Conservation (phyloP, 257 asterid genomes). For the Linaria vulgaris region DNA sequence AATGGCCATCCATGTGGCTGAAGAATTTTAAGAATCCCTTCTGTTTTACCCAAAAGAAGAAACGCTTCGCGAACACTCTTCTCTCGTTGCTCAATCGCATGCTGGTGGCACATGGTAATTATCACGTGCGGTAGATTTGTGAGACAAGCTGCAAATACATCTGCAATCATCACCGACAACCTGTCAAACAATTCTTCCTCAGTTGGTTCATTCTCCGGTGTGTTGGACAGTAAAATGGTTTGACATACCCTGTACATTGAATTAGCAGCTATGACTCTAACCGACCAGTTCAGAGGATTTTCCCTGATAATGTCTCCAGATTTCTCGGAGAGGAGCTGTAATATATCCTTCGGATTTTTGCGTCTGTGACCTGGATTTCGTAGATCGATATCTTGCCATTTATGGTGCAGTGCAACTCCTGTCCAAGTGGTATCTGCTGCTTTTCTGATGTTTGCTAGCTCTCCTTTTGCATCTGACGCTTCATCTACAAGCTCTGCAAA, state of each 20-base stretch:
- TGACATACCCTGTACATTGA: constrained; percentile 38
- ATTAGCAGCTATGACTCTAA: constrained; percentile 26
- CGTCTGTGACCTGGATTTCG: constrained; percentile 26
- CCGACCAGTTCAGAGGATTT: constrained; percentile 24
- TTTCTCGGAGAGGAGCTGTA: background rate
- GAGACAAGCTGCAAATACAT: constrained; percentile 44
- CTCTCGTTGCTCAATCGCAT: constrained; percentile 32
- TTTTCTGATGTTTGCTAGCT: constrained; percentile 27
- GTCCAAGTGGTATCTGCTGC: constrained; percentile 40
- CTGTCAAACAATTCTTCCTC: constrained; percentile 30
- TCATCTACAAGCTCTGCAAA: constrained; percentile 39
- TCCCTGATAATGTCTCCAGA: constrained; percentile 9
- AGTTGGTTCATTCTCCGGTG: background rate
- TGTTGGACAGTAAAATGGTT: constrained; percentile 15
- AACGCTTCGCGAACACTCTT: constrained; percentile 30
- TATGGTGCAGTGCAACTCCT: constrained; percentile 32
- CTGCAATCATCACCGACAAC: constrained; percentile 30
- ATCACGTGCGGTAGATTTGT: constrained; percentile 31
- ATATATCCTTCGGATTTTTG: background rate
- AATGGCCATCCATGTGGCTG: constrained; percentile 21
- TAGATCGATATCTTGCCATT: constrained; percentile 42
- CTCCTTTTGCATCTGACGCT: constrained; percentile 28
- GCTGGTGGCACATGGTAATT: constrained; percentile 20
- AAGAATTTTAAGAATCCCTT: constrained; percentile 34
- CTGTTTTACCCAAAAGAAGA: constrained; percentile 33